Percentiles rank a stretch among this genome's conserved stretches.
Evolutionary conservation across 2,329 filamentous ascomycete species (phyloP).

Genomic region (Fusarium sp.): DNA sequence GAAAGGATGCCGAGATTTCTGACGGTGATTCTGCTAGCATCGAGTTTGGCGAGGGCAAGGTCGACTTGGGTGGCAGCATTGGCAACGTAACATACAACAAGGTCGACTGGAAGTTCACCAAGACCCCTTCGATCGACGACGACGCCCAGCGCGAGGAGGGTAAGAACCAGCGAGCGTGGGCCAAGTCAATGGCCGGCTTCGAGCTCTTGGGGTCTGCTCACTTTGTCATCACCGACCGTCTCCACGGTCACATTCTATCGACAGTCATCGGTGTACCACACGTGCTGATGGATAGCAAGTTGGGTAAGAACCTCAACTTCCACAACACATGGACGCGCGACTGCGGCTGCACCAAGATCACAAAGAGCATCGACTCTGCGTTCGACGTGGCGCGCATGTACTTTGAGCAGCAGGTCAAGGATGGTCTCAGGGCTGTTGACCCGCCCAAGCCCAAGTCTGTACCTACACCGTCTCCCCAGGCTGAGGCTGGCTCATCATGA

Average conservation of each 20-base stretch:
- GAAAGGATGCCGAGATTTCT: slow-evolving; percentile 41
- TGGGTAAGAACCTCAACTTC: slow-evolving; percentile 46
- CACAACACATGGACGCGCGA: slow-evolving; percentile 45
- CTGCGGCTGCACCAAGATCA: slow-evolving; percentile 41
- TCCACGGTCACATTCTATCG: slow-evolving; percentile 43
- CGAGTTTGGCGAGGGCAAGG: slow-evolving; percentile 38
- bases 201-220: slow-evolving; percentile 40
- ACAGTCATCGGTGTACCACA: slow-evolving; percentile 44
- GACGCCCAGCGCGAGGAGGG: slow-evolving; percentile 30
- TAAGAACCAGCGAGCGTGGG: slow-evolving; percentile 44
- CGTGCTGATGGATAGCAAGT: slow-evolving; percentile 44
- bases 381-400: slow-evolving; percentile 39
- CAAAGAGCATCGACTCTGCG: slow-evolving; percentile 37
- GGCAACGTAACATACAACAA: slow-evolving; percentile 44
- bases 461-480: slow-evolving; percentile 15
- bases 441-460: not conserved
- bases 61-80: slow-evolving; percentile 34
- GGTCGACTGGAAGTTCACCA: slow-evolving; percentile 45
- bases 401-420: slow-evolving; percentile 31
- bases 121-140: slow-evolving; percentile 38
- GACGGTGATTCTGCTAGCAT: slow-evolving; percentile 34
- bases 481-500: slow-evolving; percentile 20
- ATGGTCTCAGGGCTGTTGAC: slow-evolving; percentile 15
- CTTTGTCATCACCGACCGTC: slow-evolving; percentile 43
- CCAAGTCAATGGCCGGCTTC: slow-evolving; percentile 42